Evolutionary conservation across 2,329 filamentous ascomycete species (phyloP).

Genomic region (Scedosporium apiospermum): DNA sequence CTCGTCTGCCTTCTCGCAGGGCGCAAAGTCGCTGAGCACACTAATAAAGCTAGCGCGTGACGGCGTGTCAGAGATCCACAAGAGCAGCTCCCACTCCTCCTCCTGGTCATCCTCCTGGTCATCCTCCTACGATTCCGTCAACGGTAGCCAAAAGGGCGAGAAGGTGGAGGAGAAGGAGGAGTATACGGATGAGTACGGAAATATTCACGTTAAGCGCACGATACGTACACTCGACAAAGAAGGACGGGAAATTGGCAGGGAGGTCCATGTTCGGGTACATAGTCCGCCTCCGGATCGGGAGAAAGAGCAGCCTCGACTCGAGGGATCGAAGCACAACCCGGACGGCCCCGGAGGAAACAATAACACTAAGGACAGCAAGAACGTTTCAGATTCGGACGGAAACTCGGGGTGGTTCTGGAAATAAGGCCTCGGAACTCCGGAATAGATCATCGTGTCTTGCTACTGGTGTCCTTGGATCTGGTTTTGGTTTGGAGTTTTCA

Average conservation of each 20-base stretch:
- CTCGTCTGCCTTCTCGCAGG: constrained; percentile 25
- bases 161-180: constrained; percentile 28
- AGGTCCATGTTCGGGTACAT: constrained; percentile 16
- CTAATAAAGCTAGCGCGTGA: constrained; percentile 22
- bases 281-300: constrained; percentile 20
- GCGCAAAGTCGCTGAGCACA: constrained; percentile 28
- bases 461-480: neutral
- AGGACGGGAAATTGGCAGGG: constrained; percentile 29
- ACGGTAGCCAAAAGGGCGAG: constrained; percentile 16
- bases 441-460: neutral
- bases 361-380: constrained; percentile 6
- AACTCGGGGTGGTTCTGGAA: constrained; percentile 32
- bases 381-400: constrained; percentile 14
- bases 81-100: neutral
- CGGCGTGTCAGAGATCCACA: neutral
- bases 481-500: neutral
- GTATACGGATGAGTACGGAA: constrained; percentile 32
- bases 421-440: constrained; percentile 11
- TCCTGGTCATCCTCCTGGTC: neutral
- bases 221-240: constrained; percentile 29
- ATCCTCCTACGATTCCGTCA: neutral
- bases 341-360: constrained; percentile 1
- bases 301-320: neutral
- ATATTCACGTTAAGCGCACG: constrained; percentile 30
- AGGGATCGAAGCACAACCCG: constrained; percentile 8